Evolutionary conservation across 306 rosid genomes (phyloP).

Genomic region (Gillenia trifoliata): DNA sequence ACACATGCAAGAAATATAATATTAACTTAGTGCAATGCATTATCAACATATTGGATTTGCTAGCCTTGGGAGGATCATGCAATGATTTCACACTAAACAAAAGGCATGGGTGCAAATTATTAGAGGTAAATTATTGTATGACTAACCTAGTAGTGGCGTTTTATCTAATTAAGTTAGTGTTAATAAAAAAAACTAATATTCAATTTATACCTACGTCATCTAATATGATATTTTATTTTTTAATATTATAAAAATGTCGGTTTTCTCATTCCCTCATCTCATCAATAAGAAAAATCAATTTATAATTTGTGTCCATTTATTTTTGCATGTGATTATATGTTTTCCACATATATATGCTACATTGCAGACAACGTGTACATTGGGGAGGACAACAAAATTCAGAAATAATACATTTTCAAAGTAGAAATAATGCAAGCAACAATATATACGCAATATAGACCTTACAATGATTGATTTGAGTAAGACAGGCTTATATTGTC

Average conservation of each 20-base stretch:
- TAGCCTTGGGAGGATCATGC: constrained; percentile 13
- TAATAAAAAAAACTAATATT: too few relatives aligned
- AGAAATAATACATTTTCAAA: background rate
- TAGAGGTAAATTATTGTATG: background rate
- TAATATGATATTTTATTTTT: too few relatives aligned
- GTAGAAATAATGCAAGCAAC: background rate
- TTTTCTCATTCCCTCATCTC: background rate
- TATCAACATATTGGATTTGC: background rate
- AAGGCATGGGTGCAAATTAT: background rate
- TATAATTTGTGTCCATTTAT: background rate
- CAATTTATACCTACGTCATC: too few relatives aligned
- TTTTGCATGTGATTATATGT: background rate
- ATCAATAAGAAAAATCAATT: background rate
- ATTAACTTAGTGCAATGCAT: background rate
- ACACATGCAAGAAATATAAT: background rate
- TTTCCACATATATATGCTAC: background rate
- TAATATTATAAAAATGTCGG: too few relatives aligned
- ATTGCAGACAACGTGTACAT: background rate
- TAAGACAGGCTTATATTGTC: constrained; percentile 13
- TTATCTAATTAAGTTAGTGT: background rate
- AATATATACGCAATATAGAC: background rate
- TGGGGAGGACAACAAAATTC: background rate
- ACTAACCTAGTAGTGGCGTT: background rate
- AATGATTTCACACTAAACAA: constrained; percentile 16
- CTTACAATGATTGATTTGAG: constrained; percentile 20